Evolutionary conservation across 257 asterid genomes (phyloP).

Genomic region (Fraxinus anomala): DNA sequence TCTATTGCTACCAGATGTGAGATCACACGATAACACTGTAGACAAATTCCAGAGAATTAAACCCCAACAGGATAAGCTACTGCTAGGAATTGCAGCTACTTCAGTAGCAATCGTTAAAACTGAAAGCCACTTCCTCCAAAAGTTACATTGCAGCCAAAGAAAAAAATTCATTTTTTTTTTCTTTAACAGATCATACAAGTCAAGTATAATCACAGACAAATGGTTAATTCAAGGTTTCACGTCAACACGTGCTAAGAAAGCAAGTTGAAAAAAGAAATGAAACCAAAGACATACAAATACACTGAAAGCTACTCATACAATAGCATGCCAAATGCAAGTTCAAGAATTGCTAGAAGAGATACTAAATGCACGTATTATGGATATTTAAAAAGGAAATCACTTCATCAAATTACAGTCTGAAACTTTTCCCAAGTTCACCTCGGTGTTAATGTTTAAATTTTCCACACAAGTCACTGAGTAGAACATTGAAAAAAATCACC

Average conservation of each 20-base stretch:
- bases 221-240: not conserved
- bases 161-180: not conserved
- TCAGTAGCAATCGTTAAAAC: conserved; percentile 1
- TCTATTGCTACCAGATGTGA: conserved; percentile 3
- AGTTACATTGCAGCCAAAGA: conserved; percentile 23
- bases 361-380: not conserved
- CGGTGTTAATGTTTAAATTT: not conserved
- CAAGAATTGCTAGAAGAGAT: not conserved
- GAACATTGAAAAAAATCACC: not conserved
- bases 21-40: conserved; percentile 6
- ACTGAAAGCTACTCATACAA: not conserved
- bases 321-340: not conserved
- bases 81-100: not conserved
- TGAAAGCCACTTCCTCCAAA: conserved; percentile 13
- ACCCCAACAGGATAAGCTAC: not conserved
- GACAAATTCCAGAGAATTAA: not conserved
- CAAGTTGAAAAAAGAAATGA: not conserved
- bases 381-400: not conserved
- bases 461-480: not conserved
- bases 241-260: not conserved
- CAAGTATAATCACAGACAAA: not conserved
- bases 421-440: not conserved
- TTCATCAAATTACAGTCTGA: not conserved
- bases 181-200: not conserved
- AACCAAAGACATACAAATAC: not conserved